These are phyloP conservation scores for Agaricales sp. DNA, from an alignment of 1,284 basidiomycete species.

Conservation along the genomic window DNA sequence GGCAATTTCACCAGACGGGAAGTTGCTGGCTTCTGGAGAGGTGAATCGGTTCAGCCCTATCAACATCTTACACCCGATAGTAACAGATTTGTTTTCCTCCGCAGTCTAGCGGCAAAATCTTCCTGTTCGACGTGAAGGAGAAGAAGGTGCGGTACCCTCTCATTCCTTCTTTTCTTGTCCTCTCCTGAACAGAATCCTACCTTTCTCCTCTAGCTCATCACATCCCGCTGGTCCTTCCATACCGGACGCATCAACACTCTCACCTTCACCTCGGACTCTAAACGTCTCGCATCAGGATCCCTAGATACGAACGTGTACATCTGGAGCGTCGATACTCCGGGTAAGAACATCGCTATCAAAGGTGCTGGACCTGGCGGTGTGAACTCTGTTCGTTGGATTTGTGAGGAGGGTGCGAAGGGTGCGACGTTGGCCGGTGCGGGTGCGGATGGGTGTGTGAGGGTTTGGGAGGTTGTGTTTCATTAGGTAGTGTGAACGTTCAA, in stretches of 20 bases:
- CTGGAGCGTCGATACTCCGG: slow-evolving; percentile 73
- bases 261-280: slow-evolving; percentile 66
- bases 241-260: slow-evolving; percentile 75
- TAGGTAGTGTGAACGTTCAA: too few relatives aligned
- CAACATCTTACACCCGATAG: slow-evolving; percentile 1
- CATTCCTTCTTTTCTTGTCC: not conserved
- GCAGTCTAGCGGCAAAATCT: slow-evolving; percentile 70
- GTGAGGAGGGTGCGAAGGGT: slow-evolving; percentile 24
- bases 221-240: slow-evolving; percentile 84
- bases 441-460: slow-evolving; percentile 74
- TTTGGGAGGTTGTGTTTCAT: slow-evolving; percentile 63
- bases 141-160: slow-evolving; percentile 37
- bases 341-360: slow-evolving; percentile 77
- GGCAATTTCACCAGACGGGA: slow-evolving; percentile 74
- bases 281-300: slow-evolving; percentile 77
- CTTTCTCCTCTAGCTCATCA: slow-evolving; percentile 34
- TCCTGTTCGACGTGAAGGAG: slow-evolving; percentile 65
- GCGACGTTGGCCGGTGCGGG: slow-evolving; percentile 64
- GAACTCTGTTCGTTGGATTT: slow-evolving; percentile 75
- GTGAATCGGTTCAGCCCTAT: slow-evolving; percentile 30
- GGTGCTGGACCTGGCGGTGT: slow-evolving; percentile 81
- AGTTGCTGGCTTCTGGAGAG: slow-evolving; percentile 72
- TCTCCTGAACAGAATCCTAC: not conserved
- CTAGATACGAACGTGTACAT: slow-evolving; percentile 90
- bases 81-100: slow-evolving; percentile 3